Evolutionary conservation across 305 asterid species (phyloP).

Genomic region (Ruellia speciosa): DNA sequence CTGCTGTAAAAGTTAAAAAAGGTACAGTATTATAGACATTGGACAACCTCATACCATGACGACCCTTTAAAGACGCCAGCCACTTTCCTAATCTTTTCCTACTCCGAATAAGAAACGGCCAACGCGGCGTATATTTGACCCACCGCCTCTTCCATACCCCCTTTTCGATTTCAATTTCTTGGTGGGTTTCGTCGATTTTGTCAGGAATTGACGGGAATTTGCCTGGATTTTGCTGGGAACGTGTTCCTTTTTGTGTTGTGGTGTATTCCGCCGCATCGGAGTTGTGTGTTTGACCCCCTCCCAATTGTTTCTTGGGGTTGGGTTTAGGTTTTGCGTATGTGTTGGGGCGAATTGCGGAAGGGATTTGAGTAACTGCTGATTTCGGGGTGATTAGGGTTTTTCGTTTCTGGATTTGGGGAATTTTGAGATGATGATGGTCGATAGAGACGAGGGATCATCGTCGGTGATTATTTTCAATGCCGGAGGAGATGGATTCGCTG

Average conservation of each 20-base stretch:
- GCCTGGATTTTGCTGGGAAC: conserved; percentile 9
- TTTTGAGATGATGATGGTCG: conserved; percentile 37
- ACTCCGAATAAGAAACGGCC: conserved; percentile 29
- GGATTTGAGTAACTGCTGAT: not conserved
- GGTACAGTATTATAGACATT: not conserved
- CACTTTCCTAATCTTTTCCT: conserved; percentile 30
- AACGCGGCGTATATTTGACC: conserved; percentile 27
- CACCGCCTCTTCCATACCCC: conserved; percentile 4
- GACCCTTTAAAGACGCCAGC: conserved; percentile 8
- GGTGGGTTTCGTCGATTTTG: not conserved
- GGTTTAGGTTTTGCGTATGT: not conserved
- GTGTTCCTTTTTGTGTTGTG: not conserved
- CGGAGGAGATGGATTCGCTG: conserved; percentile 18
- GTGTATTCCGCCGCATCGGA: not conserved
- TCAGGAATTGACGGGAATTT: not conserved
- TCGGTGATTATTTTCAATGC: conserved; percentile 11
- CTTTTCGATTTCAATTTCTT: not conserved
- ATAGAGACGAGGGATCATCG: conserved; percentile 34
- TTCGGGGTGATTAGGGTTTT: conserved; percentile 16
- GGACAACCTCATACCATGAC: not conserved
- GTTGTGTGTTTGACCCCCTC: not conserved
- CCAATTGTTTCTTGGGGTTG: not conserved
- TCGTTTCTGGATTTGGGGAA: not conserved
- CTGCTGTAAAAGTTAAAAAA: no score
- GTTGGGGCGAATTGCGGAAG: not conserved